These are phyloP conservation scores for Parsonsia alboflavescens DNA, from an alignment of 257 asterid species.

Conservation along the genomic window DNA sequence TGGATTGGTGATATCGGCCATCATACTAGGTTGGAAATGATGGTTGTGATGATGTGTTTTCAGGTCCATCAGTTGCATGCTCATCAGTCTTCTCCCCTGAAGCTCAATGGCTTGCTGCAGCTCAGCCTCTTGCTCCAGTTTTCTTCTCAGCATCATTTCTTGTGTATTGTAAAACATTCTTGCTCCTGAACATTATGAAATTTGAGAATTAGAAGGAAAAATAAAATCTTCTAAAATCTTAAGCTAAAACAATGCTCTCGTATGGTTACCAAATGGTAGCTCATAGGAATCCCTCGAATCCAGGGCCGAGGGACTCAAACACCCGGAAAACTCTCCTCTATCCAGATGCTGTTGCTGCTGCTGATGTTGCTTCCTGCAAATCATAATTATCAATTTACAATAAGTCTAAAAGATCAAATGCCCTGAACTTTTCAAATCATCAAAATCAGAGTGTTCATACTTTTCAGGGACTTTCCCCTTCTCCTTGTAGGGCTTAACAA, in stretches of 20 bases:
- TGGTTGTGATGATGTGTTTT: slow-evolving; percentile 44
- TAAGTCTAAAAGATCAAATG: background rate
- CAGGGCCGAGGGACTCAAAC: slow-evolving; percentile 61
- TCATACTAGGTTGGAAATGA: slow-evolving; percentile 40
- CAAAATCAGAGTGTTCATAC: slow-evolving; percentile 24
- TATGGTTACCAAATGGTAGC: slow-evolving; percentile 56
- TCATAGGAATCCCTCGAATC: slow-evolving; percentile 69
- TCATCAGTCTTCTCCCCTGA: slow-evolving; percentile 74
- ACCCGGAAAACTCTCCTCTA: slow-evolving; percentile 52
- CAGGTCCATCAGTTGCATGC: slow-evolving; percentile 63
- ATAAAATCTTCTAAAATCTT: background rate
- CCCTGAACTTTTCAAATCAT: background rate
- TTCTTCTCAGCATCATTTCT: slow-evolving; percentile 65
- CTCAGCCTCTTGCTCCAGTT: slow-evolving; percentile 72
- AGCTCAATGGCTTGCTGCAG: slow-evolving; percentile 75
- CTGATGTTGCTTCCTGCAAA: slow-evolving; percentile 56
- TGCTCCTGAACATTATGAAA: slow-evolving; percentile 31
- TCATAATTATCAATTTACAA: slow-evolving; percentile 9
- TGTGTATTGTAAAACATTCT: slow-evolving; percentile 63
- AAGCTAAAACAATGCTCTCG: background rate
- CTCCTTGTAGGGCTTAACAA: slow-evolving; percentile 69
- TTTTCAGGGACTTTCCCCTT: slow-evolving; percentile 67
- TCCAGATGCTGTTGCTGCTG: slow-evolving; percentile 57
- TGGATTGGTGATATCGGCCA: slow-evolving; percentile 34
- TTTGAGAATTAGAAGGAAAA: background rate